These are phyloP conservation scores for Tolypocladium ovalisporum DNA, from an alignment of 2,329 filamentous ascomycete genomes.

Conservation along the genomic window DNA sequence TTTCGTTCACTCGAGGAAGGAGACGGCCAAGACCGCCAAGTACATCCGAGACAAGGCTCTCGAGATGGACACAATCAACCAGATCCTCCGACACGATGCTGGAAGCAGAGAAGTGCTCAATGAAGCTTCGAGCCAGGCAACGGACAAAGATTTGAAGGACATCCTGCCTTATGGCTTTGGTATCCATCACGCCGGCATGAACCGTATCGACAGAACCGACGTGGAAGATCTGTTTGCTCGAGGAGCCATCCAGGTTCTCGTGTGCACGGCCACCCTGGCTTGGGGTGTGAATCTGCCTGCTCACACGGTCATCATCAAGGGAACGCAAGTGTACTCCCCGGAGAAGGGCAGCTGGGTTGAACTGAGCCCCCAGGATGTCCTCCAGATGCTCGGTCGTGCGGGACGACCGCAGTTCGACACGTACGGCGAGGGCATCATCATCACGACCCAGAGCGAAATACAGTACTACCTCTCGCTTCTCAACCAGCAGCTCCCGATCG, in stretches of 20 bases:
- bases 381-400: conserved; percentile 97
- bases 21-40: conserved; percentile 93
- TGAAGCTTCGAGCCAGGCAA: conserved; percentile 72
- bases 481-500: conserved; percentile 95
- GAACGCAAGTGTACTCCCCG: conserved; percentile 93
- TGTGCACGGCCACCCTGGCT: conserved; percentile 94
- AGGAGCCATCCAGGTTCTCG: conserved; percentile 85
- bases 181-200: conserved; percentile 98
- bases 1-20: conserved; percentile 96
- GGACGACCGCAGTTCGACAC: conserved; percentile 95
- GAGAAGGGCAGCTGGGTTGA: conserved; percentile 99
- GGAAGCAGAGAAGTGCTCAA: conserved; percentile 81
- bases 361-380: conserved; percentile 88
- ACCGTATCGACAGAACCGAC: conserved; percentile 81
- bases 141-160: conserved; percentile 84
- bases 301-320: conserved; percentile 98
- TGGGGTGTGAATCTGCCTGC: conserved; percentile 99
- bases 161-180: conserved; percentile 92
- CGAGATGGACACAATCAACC: conserved; percentile 93
- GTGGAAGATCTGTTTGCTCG: conserved; percentile 92
- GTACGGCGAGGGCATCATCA: conserved; percentile 97
- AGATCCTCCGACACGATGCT: conserved; percentile 87
- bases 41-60: conserved; percentile 94
- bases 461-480: conserved; percentile 95
- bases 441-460: conserved; percentile 88